Conservation (phyloP, 2,329 filamentous ascomycete genomes). For the Pyricularia grisea region DNA sequence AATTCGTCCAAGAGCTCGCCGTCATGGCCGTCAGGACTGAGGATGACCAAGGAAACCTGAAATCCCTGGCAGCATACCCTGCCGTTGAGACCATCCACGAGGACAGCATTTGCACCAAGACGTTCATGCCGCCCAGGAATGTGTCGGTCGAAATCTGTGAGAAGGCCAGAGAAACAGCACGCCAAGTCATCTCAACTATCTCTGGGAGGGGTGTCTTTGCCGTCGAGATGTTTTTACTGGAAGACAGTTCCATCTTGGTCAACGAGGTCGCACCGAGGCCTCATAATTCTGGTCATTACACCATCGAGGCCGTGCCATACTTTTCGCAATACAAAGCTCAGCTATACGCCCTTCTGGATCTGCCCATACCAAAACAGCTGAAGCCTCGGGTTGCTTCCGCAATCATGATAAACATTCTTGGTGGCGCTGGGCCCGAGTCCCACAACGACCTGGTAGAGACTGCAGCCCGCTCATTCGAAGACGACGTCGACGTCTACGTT, state of each 20-base stretch:
- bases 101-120: conserved; percentile 89
- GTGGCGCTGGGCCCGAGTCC: conserved; percentile 55
- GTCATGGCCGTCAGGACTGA: conserved; percentile 93
- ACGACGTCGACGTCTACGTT: conserved; percentile 45
- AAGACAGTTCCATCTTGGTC: conserved; percentile 63
- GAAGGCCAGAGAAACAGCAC: conserved; percentile 66
- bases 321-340: conserved; percentile 90
- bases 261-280: conserved; percentile 78
- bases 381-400: conserved; percentile 48
- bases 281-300: conserved; percentile 93
- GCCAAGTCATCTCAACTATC: conserved; percentile 68
- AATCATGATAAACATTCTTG: conserved; percentile 78
- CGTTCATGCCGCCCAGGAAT: conserved; percentile 73
- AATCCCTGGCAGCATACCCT: conserved; percentile 61
- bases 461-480: conserved; percentile 31
- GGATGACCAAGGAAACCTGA: conserved; percentile 44
- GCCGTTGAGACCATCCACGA: conserved; percentile 92
- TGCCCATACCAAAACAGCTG: conserved; percentile 43
- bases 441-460: conserved; percentile 43
- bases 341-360: conserved; percentile 69
- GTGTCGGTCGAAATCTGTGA: conserved; percentile 51
- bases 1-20: conserved; percentile 78
- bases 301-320: conserved; percentile 81
- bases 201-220: conserved; percentile 90
- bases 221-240: conserved; percentile 87